Evolutionary conservation across 192 early-diverging fungal genomes (phyloP), one percentile per base, ranked within the genome.

Genomic region (Neocallimastix lanati): DNA sequence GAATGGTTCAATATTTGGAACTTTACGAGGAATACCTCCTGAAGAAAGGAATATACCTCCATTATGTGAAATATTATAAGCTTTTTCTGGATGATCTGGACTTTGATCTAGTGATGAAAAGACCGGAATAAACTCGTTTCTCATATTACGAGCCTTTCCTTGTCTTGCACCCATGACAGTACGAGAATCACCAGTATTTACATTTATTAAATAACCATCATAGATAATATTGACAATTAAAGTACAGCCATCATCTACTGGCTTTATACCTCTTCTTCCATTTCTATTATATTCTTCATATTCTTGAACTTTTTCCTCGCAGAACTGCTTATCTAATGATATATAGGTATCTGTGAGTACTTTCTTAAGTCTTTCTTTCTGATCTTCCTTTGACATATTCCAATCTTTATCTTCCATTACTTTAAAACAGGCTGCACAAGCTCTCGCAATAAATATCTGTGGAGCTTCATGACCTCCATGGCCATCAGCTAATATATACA

Each of bases 401-500:
- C 85, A 91, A 80, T 82, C 28, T 28, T 81, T 50, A 21, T 21
- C 18, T 50, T 50, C 40, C 40, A 29, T 29, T 21, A 33, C 29
- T 29, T 79, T 76, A 82, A 33, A 28, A 82, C 28, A 3, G 82
- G 77, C 25, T 80, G 35, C 35, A 88, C 35, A 12, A 90, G 76
- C n/a, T 87, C 78, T 28, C 30, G 12, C 14, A 84, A 87, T 85
- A 79, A 91, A 89, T 81, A 88, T 90, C 6, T 77, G 78, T 13
- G 86, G 80, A 28, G 88, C 88, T 76, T 84, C 81, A 25, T 83
- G 82, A 13, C 90, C 90, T 28, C 88, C 90, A 78, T 91, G 90
- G 5, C 90, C 90, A 80, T 91, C 90, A 15, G 90, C 90, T 16
- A 91, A 79, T 18, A 91, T 78, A 80, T 87, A 88, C 12, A 90